Percentiles rank a stretch among this genome's conserved stretches.
Evolutionary conservation across 108 stramenopile genomes (phyloP).

Genomic region (Nitzschia sp.): DNA sequence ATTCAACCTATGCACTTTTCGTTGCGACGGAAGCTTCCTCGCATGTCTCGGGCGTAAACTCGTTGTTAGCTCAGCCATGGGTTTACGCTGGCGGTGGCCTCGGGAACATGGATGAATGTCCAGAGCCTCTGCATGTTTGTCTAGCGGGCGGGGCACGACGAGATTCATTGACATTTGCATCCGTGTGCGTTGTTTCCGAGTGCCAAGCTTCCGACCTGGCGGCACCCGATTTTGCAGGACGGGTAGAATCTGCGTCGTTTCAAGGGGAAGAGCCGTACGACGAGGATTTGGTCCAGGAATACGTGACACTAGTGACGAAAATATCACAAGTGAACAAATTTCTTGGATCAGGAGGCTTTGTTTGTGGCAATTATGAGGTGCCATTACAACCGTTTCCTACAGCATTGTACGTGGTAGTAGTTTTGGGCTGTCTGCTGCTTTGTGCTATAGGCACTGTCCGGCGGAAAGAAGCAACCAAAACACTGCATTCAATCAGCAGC

Average conservation of each 20-base stretch:
- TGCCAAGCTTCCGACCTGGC: constrained; percentile 47
- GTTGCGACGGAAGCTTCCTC: constrained; percentile 51
- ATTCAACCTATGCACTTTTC: constrained; percentile 10
- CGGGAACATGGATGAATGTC: constrained; percentile 62
- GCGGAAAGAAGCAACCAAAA: not conserved
- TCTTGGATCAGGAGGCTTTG: constrained; percentile 55
- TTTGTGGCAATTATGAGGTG: constrained; percentile 48
- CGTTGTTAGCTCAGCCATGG: constrained; percentile 49
- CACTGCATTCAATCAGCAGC: no score
- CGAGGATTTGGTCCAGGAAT: constrained; percentile 26
- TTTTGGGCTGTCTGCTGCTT: not conserved
- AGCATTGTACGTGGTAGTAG: not conserved
- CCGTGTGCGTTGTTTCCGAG: constrained; percentile 41
- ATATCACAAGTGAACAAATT: constrained; percentile 46
- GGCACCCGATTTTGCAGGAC: constrained; percentile 38
- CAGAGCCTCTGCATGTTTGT: constrained; percentile 44
- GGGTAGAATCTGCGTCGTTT: constrained; percentile 19
- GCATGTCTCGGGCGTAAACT: constrained; percentile 44
- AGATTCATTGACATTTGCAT: constrained; percentile 55
- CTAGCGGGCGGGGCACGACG: constrained; percentile 41
- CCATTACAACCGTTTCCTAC: constrained; percentile 36
- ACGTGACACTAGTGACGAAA: constrained; percentile 28
- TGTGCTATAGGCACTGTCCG: constrained; percentile 10
- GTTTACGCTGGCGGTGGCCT: constrained; percentile 54
- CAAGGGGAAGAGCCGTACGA: not conserved